Evolutionary conservation across 805 yeast species (phyloP).

Genomic region (Sungouiozyma intestinalis): DNA sequence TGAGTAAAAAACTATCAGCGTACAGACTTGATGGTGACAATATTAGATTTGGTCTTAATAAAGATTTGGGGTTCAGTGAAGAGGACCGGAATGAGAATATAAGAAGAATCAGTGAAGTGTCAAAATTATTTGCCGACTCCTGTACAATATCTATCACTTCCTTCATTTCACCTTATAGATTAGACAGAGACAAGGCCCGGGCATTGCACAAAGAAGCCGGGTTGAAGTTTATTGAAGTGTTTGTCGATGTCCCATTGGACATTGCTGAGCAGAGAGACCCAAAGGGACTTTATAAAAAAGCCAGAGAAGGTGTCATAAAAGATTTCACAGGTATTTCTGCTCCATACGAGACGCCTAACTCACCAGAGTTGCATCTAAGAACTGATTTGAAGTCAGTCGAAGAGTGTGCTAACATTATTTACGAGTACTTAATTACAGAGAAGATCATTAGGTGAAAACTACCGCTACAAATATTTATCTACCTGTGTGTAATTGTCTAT

Average conservation of each 20-base stretch:
- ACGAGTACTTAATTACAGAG: constrained; percentile 51
- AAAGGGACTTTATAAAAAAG: constrained; percentile 92
- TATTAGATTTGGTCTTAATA: constrained; percentile 87
- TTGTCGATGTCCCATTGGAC: constrained; percentile 84
- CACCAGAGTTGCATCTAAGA: constrained; percentile 72
- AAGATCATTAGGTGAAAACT: constrained; percentile 18
- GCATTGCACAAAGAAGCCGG: constrained; percentile 65
- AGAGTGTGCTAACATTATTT: constrained; percentile 66
- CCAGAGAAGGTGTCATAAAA: constrained; percentile 86
- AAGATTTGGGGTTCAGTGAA: constrained; percentile 88
- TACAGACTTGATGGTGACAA: constrained; percentile 94
- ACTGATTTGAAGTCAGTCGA: constrained; percentile 66
- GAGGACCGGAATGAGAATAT: constrained; percentile 90
- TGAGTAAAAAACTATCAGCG: constrained; percentile 58
- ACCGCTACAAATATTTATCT: neutral
- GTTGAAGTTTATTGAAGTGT: constrained; percentile 83
- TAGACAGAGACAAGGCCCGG: constrained; percentile 79
- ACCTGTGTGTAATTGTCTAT: neutral
- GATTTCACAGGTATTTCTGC: constrained; percentile 95
- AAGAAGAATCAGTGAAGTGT: constrained; percentile 88
- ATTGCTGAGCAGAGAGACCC: constrained; percentile 97
- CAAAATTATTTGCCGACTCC: constrained; percentile 90
- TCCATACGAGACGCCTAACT: constrained; percentile 87
- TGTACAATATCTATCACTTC: constrained; percentile 81
- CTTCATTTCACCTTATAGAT: constrained; percentile 83